phyloP scores from a whole-genome alignment of 805 yeast genomes.

The Cyberlindnera lachancei region DNA sequence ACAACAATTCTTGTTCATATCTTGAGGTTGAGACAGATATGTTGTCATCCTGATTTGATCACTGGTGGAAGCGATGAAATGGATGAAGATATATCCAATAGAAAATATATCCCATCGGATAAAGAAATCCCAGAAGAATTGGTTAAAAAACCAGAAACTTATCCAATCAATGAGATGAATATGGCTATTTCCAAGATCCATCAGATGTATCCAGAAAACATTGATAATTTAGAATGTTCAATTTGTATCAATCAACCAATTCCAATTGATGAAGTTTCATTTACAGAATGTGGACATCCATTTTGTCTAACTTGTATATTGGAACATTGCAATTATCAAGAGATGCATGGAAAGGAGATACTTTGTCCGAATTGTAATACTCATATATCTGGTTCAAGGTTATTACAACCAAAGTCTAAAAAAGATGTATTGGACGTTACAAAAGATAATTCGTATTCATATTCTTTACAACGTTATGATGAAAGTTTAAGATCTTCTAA shows the following conservation, averaged over 20 bases:
- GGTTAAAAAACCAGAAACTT: constrained; percentile 1
- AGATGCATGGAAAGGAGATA: constrained; percentile 33
- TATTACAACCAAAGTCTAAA: constrained; percentile 24
- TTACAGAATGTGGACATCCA: constrained; percentile 76
- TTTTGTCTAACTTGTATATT: constrained; percentile 68
- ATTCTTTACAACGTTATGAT: constrained; percentile 15
- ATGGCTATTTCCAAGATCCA: constrained; percentile 22
- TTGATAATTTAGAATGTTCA: constrained; percentile 63
- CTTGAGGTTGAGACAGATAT: constrained; percentile 75
- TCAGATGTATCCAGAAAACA: constrained; percentile 23
- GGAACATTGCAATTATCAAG: constrained; percentile 69
- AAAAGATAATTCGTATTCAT: constrained; percentile 14
- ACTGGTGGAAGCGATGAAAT: constrained; percentile 41
- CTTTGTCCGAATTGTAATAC: constrained; percentile 76
- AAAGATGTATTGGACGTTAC: too few relatives aligned
- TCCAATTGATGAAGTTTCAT: constrained; percentile 39
- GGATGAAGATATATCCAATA: constrained; percentile 37
- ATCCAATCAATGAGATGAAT: constrained; percentile 10
- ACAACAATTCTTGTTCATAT: constrained; percentile 79
- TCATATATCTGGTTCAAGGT: constrained; percentile 42
- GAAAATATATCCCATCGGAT: constrained; percentile 4
- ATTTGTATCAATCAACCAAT: constrained; percentile 74
- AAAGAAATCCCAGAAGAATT: constrained; percentile 19
- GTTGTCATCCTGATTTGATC: constrained; percentile 75
- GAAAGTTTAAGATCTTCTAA: constrained; percentile 54